Evolutionary conservation across 2,329 filamentous ascomycete genomes (phyloP), one percentile per base, ranked within the genome.

Genomic region (Colletotrichum siamense): DNA sequence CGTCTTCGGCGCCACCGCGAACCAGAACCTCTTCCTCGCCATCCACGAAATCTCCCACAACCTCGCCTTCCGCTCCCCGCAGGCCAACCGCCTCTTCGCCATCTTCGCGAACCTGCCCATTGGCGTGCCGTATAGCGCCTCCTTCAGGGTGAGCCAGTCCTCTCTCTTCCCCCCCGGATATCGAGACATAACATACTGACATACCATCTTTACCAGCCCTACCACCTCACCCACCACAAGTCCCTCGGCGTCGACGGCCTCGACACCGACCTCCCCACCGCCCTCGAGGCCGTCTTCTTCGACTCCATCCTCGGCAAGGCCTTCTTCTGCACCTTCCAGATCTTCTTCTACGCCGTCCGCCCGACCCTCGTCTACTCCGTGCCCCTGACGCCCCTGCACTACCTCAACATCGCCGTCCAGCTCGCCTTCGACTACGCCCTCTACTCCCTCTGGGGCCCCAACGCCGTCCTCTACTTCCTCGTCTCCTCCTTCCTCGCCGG

Each of bases 1-100:
- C 86, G 87, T 98, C 71, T 90, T 99, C 78, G 97, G 97, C 73
- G 97, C 97, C 34, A 99, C 97, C 0, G 93, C 96, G 71, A 99
- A 99, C 89, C 97, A 99, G 89, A 99, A 99, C 86, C 92, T 99
- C 67, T 99, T 99, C 88, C 93, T 99, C 57, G 96, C 97, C 75
- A 99, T 99, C 82, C 97, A 99, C 88, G 97, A 99, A 87, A 99
- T 99, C 84, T 98, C 95, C 18, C 97, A 99, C 88, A 99, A 99
- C 84, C 90, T 99, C 78, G 97, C 96, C 44, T 99, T 99, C 89
- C 92, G 92, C 79, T 96, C 92, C 30, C 91, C 95, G 2, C 84
- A 93, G 57, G 93, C 92, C 77, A 99, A 99, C 87, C 91, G 97
- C 24, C 83, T 98, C 69, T 90, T 99, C 79, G 97, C 97, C 79